A percentile compares a stretch with the other conserved stretches of the same genome.
Conservation (phyloP, 441 rosid genomes). For the Lepidium campestre region DNA sequence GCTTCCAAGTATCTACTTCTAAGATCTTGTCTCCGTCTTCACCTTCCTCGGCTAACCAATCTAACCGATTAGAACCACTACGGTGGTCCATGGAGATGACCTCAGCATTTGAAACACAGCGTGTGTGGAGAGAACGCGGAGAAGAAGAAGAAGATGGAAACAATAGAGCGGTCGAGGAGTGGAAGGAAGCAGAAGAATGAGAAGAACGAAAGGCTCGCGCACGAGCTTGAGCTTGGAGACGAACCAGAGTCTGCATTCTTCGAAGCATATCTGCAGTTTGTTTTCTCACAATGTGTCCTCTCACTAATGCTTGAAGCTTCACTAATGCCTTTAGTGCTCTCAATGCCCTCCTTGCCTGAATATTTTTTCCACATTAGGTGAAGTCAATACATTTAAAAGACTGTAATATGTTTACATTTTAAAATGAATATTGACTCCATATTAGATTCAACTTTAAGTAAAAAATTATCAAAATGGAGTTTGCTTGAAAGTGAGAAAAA, state of each 20-base stretch:
- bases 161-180: conserved; percentile 12
- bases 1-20: conserved; percentile 35
- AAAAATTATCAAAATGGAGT: background rate
- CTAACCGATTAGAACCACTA: conserved; percentile 59
- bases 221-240: conserved; percentile 55
- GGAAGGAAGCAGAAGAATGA: conserved; percentile 32
- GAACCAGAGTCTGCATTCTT: conserved; percentile 67
- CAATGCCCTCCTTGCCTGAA: conserved; percentile 60
- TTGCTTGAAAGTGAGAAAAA: background rate
- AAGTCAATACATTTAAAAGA: background rate
- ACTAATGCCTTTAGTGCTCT: conserved; percentile 66
- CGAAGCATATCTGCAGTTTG: conserved; percentile 58
- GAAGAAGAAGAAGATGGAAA: conserved; percentile 16
- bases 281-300: conserved; percentile 67
- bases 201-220: conserved; percentile 40
- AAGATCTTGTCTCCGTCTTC: conserved; percentile 20
- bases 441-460: background rate
- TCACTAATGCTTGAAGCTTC: conserved; percentile 66
- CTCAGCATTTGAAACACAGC: conserved; percentile 27
- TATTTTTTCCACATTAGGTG: background rate
- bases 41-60: conserved; percentile 30
- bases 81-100: conserved; percentile 23
- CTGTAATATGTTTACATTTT: background rate
- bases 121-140: conserved; percentile 23
- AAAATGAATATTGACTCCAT: background rate